phyloP scores from a whole-genome alignment of 2,329 filamentous ascomycete genomes.

The Penicillium hordei region DNA sequence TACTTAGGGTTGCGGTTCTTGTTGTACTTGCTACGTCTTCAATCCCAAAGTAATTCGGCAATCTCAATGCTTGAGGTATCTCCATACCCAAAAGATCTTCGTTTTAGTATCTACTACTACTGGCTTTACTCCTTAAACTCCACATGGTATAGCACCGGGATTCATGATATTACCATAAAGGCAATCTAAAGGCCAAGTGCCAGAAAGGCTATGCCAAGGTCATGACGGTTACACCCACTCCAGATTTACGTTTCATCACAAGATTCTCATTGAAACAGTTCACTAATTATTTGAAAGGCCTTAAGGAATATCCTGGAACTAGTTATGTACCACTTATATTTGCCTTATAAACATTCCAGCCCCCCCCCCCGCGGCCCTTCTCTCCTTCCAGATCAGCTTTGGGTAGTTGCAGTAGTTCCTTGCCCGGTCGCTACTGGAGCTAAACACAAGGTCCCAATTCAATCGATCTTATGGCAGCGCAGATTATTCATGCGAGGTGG shows the following conservation, averaged over 20 bases:
- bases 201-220: background rate
- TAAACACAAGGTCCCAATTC: background rate
- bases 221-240: background rate
- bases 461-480: background rate
- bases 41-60: background rate
- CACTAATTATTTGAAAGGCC: rapidly evolving
- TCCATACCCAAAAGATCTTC: too few species aligned
- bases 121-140: background rate
- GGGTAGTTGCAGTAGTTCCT: background rate
- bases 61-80: background rate
- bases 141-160: background rate
- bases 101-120: background rate
- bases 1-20: background rate
- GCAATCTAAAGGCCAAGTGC: background rate
- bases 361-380: too few species aligned
- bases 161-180: background rate
- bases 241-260: background rate
- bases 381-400: background rate
- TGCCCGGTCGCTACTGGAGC: background rate
- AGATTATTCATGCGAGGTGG: background rate
- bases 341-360: background rate
- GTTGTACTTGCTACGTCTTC: background rate
- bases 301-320: background rate
- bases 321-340: background rate
- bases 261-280: too few species aligned